A percentile compares a stretch with the other conserved stretches of the same genome.
These are phyloP conservation scores for Medicago ruthenica DNA, from an alignment of 306 rosid genomes.

Conservation along the genomic window DNA sequence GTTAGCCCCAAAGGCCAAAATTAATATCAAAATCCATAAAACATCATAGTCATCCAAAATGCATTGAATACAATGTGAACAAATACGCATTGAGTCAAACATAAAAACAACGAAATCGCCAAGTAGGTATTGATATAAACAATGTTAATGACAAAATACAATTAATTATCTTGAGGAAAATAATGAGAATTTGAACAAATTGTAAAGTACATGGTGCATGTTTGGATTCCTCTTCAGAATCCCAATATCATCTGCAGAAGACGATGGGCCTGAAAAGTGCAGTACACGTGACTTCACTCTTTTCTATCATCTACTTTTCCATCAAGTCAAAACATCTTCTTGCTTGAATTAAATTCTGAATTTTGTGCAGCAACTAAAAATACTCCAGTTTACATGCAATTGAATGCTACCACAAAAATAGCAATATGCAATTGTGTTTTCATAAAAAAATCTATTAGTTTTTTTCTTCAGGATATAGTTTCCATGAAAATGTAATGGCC, in stretches of 20 bases:
- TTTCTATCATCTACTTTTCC: slow-evolving; percentile 73
- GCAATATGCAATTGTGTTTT: slow-evolving; percentile 20
- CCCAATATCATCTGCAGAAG: too few species aligned
- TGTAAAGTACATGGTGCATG: neutral
- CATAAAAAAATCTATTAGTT: neutral
- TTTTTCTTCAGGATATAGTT: too few species aligned
- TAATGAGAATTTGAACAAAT: neutral
- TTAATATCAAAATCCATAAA: too few species aligned
- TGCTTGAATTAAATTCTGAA: slow-evolving; percentile 56
- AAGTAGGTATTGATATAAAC: neutral
- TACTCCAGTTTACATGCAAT: slow-evolving; percentile 22
- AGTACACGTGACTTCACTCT: slow-evolving; percentile 76
- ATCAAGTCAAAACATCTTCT: slow-evolving; percentile 77
- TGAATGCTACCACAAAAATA: slow-evolving; percentile 21
- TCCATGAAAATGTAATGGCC: too few species aligned
- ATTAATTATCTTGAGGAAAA: neutral
- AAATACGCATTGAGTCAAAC: neutral
- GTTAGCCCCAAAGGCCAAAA: too few species aligned
- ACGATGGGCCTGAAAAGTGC: too few species aligned
- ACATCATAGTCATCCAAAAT: neutral
- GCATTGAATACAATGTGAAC: neutral
- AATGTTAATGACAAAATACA: too few species aligned
- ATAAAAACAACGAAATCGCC: neutral
- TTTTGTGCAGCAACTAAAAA: slow-evolving; percentile 61
- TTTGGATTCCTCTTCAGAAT: neutral